These are phyloP conservation scores for Lachancea nothofagi DNA, from an alignment of 805 yeast species.

Conservation along the genomic window DNA sequence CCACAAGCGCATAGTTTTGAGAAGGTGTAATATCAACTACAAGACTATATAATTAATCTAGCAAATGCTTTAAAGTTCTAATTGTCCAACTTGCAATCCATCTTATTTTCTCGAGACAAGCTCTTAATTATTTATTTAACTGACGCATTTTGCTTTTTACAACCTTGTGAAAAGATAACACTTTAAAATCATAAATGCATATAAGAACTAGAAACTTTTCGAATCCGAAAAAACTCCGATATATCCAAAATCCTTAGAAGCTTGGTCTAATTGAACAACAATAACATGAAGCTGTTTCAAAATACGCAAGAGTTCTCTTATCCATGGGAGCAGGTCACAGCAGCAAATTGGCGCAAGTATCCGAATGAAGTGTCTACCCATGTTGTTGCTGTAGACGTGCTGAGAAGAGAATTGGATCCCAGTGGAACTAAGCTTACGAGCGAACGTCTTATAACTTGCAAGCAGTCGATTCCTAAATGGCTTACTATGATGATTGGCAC, in stretches of 20 bases:
- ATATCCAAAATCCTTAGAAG: not conserved
- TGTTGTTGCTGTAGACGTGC: constrained; percentile 87
- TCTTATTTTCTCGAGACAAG: too few species aligned
- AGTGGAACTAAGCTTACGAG: constrained; percentile 55
- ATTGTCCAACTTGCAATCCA: too few species aligned
- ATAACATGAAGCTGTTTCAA: constrained; percentile 72
- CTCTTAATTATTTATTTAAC: too few species aligned
- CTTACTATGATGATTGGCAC: constrained; percentile 67
- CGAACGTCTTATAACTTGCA: constrained; percentile 83
- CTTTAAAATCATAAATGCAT: not conserved
- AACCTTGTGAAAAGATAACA: not conserved
- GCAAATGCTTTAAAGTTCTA: too few species aligned
- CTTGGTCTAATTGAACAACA: not conserved
- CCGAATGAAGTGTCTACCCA: constrained; percentile 93
- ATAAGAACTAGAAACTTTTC: not conserved
- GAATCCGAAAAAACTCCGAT: not conserved
- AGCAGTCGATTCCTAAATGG: constrained; percentile 86
- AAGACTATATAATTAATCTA: too few species aligned
- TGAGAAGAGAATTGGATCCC: constrained; percentile 62
- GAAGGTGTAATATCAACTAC: constrained; percentile 8
- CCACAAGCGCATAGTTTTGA: constrained; percentile 19
- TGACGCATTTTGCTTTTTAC: not conserved
- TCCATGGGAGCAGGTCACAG: constrained; percentile 91
- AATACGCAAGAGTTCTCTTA: constrained; percentile 67
- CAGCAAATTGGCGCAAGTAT: constrained; percentile 94